A percentile compares a stretch with the other conserved stretches of the same genome.
Evolutionary conservation across 306 rosid genomes (phyloP).

Genomic region (Cicer chorassanicum): DNA sequence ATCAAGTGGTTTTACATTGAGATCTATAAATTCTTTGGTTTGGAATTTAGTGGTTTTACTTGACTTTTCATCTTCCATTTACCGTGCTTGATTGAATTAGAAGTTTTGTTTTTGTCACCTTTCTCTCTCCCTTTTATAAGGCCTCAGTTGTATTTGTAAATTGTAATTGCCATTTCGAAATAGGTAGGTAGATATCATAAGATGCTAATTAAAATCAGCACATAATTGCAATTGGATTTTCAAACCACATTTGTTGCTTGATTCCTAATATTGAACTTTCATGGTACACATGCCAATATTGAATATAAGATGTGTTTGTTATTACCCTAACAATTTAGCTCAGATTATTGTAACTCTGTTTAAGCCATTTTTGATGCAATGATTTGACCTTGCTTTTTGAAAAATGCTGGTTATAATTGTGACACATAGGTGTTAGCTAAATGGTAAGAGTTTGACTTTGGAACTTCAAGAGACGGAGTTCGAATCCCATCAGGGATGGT

Average conservation of each 20-base stretch:
- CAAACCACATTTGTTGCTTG: conserved; percentile 1
- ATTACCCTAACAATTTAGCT: background rate
- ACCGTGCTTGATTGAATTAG: conserved; percentile 2
- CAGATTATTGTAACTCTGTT: background rate
- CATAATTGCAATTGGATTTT: conserved; percentile 20
- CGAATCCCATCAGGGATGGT: no score
- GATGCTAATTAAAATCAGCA: conserved; percentile 17
- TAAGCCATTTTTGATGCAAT: conserved; percentile 24
- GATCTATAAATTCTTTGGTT: conserved; percentile 3
- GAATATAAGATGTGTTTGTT: conserved; percentile 29
- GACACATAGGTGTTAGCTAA: background rate
- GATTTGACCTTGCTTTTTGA: conserved; percentile 21
- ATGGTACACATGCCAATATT: conserved; percentile 14
- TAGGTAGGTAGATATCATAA: conserved; percentile 11
- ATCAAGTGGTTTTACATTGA: background rate
- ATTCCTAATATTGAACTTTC: conserved; percentile 19
- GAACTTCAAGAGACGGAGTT: no score
- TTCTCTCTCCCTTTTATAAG: background rate
- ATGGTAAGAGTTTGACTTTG: no score
- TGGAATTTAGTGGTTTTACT: background rate
- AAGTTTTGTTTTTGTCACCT: conserved; percentile 9
- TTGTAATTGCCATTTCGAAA: conserved; percentile 16
- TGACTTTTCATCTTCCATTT: conserved; percentile 15
- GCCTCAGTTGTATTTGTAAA: background rate
- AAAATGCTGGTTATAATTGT: conserved; percentile 17